Evolutionary conservation across 148 eudicot genomes (phyloP).

Genomic region (Rhododendron griersonianum): DNA sequence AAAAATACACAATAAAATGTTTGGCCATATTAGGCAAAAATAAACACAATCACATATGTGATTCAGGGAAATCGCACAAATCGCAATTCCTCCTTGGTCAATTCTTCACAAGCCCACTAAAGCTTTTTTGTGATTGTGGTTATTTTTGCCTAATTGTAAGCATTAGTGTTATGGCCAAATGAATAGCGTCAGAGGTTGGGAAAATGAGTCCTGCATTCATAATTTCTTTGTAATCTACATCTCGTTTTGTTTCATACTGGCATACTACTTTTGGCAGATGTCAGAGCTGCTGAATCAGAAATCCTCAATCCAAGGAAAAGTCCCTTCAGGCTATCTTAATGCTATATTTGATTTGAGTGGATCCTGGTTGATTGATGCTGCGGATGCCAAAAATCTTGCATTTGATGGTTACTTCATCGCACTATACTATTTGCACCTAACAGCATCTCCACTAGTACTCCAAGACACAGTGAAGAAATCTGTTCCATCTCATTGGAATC

Average conservation of each 20-base stretch:
- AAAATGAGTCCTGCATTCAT: neutral
- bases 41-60: too few relatives aligned
- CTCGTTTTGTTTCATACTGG: conserved; percentile 1
- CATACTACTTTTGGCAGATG: conserved; percentile 55
- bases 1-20: too few relatives aligned
- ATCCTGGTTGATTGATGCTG: conserved; percentile 80
- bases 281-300: conserved; percentile 87
- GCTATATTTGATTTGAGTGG: conserved; percentile 80
- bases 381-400: conserved; percentile 75
- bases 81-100: too few relatives aligned
- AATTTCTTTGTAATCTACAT: neutral
- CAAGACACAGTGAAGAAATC: conserved; percentile 75
- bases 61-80: too few relatives aligned
- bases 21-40: too few relatives aligned
- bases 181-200: neutral
- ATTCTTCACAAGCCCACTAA: neutral
- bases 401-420: conserved; percentile 94
- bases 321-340: conserved; percentile 91
- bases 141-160: neutral
- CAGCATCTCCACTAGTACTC: conserved; percentile 73
- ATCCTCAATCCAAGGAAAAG: conserved; percentile 80
- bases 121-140: neutral
- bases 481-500: conserved; percentile 94
- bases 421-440: conserved; percentile 68
- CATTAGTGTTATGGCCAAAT: neutral